These are phyloP conservation scores for Blastocystis sp. DNA, from an alignment of 352 stramenopile genomes.

Conservation along the genomic window DNA sequence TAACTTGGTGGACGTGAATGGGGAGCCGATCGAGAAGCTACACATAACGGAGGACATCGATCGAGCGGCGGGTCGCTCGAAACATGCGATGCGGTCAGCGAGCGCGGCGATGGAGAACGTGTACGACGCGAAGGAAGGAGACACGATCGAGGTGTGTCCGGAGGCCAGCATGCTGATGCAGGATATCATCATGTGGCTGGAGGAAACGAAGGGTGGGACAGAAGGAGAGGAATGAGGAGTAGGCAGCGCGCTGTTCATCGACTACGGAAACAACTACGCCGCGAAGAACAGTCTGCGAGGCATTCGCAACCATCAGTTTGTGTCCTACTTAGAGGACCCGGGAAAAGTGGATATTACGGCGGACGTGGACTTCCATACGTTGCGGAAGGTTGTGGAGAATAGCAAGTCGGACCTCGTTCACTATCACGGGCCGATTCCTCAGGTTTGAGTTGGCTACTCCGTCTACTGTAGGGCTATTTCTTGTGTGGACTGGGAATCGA, in stretches of 20 bases:
- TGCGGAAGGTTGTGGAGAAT: conserved; percentile 62
- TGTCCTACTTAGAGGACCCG: conserved; percentile 73
- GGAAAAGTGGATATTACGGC: conserved; percentile 72
- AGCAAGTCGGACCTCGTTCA: conserved; percentile 25
- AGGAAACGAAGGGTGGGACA: conserved; percentile 64
- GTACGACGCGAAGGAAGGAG: conserved; percentile 64
- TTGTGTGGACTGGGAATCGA: conserved; percentile 61
- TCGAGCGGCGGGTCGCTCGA: neutral
- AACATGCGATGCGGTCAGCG: neutral
- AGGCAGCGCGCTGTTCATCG: conserved; percentile 73
- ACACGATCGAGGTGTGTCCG: conserved; percentile 77
- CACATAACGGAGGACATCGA: conserved; percentile 52
- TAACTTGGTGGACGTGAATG: too few species aligned
- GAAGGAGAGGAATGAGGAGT: neutral
- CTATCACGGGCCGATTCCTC: conserved; percentile 58
- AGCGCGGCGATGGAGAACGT: neutral
- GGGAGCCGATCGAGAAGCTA: neutral
- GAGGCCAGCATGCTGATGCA: conserved; percentile 73
- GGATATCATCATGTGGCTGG: conserved; percentile 75
- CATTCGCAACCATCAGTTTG: conserved; percentile 78
- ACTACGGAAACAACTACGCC: conserved; percentile 79
- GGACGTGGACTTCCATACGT: conserved; percentile 71
- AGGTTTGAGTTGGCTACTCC: conserved; percentile 36
- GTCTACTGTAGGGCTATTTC: conserved; percentile 60
- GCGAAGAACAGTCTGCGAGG: conserved; percentile 74